These are phyloP conservation scores for Tremella mesenterica DNA, from an alignment of 768 basidiomycete species.

Conservation along the genomic window DNA sequence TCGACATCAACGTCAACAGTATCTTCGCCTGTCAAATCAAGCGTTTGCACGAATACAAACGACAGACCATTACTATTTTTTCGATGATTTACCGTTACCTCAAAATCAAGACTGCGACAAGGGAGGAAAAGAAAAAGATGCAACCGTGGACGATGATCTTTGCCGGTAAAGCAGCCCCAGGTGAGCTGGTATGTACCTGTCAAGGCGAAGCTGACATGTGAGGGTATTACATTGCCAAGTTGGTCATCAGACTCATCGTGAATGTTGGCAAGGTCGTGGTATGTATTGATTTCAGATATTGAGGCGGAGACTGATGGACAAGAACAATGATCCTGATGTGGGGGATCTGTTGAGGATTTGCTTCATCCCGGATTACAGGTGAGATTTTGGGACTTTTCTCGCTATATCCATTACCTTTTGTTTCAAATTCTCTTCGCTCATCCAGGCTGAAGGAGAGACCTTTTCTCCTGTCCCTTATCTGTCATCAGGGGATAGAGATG, in stretches of 20 bases:
- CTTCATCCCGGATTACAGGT: constrained; percentile 97
- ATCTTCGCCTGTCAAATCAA: constrained; percentile 49
- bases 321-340: constrained; percentile 72
- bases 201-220: constrained; percentile 29
- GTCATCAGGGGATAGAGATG: too few species aligned
- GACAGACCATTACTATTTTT: constrained; percentile 90
- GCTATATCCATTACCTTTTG: too few species aligned
- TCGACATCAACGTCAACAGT: constrained; percentile 33
- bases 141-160: constrained; percentile 77
- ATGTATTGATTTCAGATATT: constrained; percentile 6
- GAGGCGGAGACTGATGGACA: not conserved
- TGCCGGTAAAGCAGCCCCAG: constrained; percentile 94
- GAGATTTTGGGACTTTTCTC: too few species aligned
- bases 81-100: constrained; percentile 61
- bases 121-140: constrained; percentile 70
- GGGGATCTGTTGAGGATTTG: constrained; percentile 70
- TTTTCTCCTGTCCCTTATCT: too few species aligned
- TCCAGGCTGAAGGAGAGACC: too few species aligned
- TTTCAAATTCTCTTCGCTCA: too few species aligned
- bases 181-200: constrained; percentile 49
- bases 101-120: constrained; percentile 64
- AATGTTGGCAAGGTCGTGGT: constrained; percentile 69
- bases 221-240: constrained; percentile 73
- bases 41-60: constrained; percentile 78
- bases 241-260: constrained; percentile 87